A percentile compares a stretch with the other conserved stretches of the same genome.
Evolutionary conservation across 2,329 filamentous ascomycete genomes (phyloP).

Genomic region (Apiospora arundinis): DNA sequence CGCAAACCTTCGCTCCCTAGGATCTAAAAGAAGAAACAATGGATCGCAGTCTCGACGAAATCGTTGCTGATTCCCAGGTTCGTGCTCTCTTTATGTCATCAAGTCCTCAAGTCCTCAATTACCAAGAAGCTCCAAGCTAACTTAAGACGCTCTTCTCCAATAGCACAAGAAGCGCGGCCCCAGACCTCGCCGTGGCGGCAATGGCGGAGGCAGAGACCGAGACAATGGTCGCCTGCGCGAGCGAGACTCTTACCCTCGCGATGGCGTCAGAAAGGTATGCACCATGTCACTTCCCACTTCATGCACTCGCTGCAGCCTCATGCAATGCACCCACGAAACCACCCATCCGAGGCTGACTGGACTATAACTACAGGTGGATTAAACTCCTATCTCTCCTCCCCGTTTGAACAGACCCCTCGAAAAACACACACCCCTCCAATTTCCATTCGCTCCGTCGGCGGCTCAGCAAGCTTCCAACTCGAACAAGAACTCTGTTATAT

Average conservation of each 20-base stretch:
- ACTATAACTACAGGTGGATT: slow-evolving; percentile 37
- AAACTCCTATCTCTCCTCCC: slow-evolving; percentile 41
- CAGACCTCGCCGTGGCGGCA: slow-evolving; percentile 34
- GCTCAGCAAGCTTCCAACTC: slow-evolving; percentile 33
- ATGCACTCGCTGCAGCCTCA: neutral
- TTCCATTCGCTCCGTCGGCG: slow-evolving; percentile 44
- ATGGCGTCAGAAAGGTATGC: slow-evolving; percentile 83
- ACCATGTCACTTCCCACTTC: neutral
- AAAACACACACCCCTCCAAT: slow-evolving; percentile 39
- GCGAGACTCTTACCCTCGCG: slow-evolving; percentile 68
- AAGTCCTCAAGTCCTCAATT: too few relatives aligned
- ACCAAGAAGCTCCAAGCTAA: slow-evolving; percentile 24
- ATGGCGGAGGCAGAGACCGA: slow-evolving; percentile 20
- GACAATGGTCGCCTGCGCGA: slow-evolving; percentile 30
- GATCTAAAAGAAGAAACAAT: slow-evolving; percentile 31
- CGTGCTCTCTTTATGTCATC: slow-evolving; percentile 8
- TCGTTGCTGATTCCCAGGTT: slow-evolving; percentile 44
- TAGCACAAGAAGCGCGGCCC: slow-evolving; percentile 36
- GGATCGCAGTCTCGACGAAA: slow-evolving; percentile 44
- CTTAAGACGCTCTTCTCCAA: neutral
- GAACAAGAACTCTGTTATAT: slow-evolving; percentile 30
- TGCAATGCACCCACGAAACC: neutral
- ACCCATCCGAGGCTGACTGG: slow-evolving; percentile 32
- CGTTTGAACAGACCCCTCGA: slow-evolving; percentile 35
- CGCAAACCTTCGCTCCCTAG: slow-evolving; percentile 23